These are phyloP conservation scores for Pichia phayaonensis DNA, from an alignment of 805 yeast genomes.

Conservation along the genomic window DNA sequence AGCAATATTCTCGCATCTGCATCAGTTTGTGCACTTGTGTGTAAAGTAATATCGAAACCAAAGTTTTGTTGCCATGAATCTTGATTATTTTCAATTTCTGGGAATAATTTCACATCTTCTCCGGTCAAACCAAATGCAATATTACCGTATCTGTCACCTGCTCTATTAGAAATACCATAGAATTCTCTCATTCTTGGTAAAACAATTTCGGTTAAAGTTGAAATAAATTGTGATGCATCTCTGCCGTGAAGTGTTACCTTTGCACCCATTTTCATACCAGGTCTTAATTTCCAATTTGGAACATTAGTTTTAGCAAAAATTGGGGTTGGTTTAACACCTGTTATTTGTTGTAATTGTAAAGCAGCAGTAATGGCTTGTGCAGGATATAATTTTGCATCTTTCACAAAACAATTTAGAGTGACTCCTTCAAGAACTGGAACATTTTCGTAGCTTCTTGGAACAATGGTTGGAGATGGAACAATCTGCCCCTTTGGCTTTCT, in stretches of 20 bases:
- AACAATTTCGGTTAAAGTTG: constrained; percentile 85
- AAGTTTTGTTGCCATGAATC: constrained; percentile 84
- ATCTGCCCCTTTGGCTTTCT: constrained; percentile 70
- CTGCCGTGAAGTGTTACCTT: constrained; percentile 69
- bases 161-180: constrained; percentile 61
- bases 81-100: constrained; percentile 85
- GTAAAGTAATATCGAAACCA: constrained; percentile 79
- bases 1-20: constrained; percentile 80
- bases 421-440: constrained; percentile 68
- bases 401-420: constrained; percentile 68
- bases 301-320: constrained; percentile 72
- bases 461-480: constrained; percentile 66
- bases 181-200: constrained; percentile 89
- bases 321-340: constrained; percentile 78
- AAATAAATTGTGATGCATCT: constrained; percentile 76
- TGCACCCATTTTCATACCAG: constrained; percentile 89
- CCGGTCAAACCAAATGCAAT: constrained; percentile 76
- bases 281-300: constrained; percentile 78
- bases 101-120: constrained; percentile 75
- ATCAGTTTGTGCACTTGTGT: constrained; percentile 86
- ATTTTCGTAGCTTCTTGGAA: constrained; percentile 57
- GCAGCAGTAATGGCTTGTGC: constrained; percentile 71
- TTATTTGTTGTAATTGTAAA: constrained; percentile 82
- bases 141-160: constrained; percentile 85
- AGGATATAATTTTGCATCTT: constrained; percentile 59